A percentile compares a stretch with the other conserved stretches of the same genome.
Evolutionary conservation across 2,329 filamentous ascomycete species (phyloP).

Genomic region (Geosmithia putterillii): DNA sequence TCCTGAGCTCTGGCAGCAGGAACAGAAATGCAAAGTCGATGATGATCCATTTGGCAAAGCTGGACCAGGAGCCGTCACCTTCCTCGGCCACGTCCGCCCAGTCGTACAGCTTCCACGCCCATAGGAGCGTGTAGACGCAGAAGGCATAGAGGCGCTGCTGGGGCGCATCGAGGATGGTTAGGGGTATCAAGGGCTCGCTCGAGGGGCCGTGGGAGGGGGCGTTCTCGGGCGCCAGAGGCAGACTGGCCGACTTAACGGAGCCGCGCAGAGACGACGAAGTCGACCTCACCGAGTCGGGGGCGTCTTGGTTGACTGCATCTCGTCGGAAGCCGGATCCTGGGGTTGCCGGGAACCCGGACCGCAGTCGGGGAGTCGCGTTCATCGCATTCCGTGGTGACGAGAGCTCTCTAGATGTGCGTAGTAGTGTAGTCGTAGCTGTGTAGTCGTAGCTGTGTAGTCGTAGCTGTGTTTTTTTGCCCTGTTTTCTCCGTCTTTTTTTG

Average conservation of each 20-base stretch:
- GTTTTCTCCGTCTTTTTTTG: no score
- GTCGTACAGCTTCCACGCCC: conserved; percentile 80
- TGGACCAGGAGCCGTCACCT: conserved; percentile 74
- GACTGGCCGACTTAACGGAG: conserved; percentile 16
- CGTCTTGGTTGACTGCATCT: conserved; percentile 15
- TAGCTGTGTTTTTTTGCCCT: not conserved
- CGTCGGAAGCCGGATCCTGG: conserved; percentile 39
- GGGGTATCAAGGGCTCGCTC: conserved; percentile 60
- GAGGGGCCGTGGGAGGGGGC: conserved; percentile 11
- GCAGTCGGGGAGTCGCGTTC: conserved; percentile 72
- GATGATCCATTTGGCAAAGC: conserved; percentile 87
- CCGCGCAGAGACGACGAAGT: conserved; percentile 13
- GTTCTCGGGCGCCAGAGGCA: conserved; percentile 37
- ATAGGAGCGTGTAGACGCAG: conserved; percentile 63
- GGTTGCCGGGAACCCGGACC: conserved; percentile 71
- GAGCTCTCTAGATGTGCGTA: not conserved
- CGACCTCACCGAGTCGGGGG: conserved; percentile 17
- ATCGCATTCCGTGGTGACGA: conserved; percentile 48
- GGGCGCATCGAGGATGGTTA: conserved; percentile 74
- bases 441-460: not conserved
- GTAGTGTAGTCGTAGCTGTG: not conserved
- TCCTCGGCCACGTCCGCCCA: conserved; percentile 68
- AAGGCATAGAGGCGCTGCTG: conserved; percentile 81
- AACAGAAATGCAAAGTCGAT: conserved; percentile 83
- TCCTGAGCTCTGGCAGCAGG: conserved; percentile 72